Conservation (phyloP, 202 grass and related monocot genomes). For the Setaria italica region DNA sequence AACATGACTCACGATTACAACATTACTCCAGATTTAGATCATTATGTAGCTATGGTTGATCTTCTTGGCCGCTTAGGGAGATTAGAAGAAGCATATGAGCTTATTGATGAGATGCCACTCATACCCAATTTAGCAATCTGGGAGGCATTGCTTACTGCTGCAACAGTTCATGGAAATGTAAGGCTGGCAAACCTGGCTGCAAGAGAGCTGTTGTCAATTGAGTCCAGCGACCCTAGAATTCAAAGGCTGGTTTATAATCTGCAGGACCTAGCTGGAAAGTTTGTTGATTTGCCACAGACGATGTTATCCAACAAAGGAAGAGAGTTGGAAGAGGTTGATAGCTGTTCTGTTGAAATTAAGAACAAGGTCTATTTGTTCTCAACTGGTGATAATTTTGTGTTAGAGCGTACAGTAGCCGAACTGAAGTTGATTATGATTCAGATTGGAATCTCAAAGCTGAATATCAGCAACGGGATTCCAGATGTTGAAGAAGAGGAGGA, state of each 20-base stretch:
- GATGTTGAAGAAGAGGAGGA: constrained; percentile 70
- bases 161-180: constrained; percentile 69
- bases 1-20: constrained; percentile 66
- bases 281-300: constrained; percentile 49
- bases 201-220: constrained; percentile 60
- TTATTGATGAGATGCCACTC: constrained; percentile 74
- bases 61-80: constrained; percentile 73
- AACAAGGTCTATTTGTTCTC: constrained; percentile 68
- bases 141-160: constrained; percentile 74
- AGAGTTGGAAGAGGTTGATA: constrained; percentile 42
- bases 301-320: constrained; percentile 38
- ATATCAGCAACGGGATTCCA: constrained; percentile 36
- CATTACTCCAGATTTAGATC: constrained; percentile 61
- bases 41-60: constrained; percentile 77
- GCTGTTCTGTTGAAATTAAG: constrained; percentile 68
- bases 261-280: constrained; percentile 59
- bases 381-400: constrained; percentile 46
- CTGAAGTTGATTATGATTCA: constrained; percentile 54
- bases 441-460: constrained; percentile 36
- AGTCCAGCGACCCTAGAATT: constrained; percentile 60
- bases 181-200: constrained; percentile 61
- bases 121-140: constrained; percentile 63
- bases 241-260: constrained; percentile 58
- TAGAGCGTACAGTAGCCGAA: constrained; percentile 51
- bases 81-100: constrained; percentile 72